Evolutionary conservation across 1,284 basidiomycete genomes (phyloP).

Genomic region (Sporisorium exsertum): DNA sequence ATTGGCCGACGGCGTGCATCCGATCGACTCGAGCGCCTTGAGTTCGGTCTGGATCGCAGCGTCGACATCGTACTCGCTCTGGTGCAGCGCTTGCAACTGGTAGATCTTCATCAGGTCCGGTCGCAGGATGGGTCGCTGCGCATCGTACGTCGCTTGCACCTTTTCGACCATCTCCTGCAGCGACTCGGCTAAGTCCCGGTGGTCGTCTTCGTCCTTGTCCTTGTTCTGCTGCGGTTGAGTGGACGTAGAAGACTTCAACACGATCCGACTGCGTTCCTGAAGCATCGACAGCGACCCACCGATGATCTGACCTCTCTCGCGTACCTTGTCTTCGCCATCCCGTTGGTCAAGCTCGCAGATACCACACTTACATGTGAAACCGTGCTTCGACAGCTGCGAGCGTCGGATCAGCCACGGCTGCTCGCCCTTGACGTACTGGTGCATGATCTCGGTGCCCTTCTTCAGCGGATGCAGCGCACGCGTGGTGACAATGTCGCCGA

Average conservation of each 20-base stretch:
- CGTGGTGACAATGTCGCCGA: slow-evolving; percentile 66
- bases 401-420: slow-evolving; percentile 57
- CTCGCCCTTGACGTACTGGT: slow-evolving; percentile 67
- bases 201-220: slow-evolving; percentile 44
- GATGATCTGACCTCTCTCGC: slow-evolving; percentile 46
- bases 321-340: slow-evolving; percentile 53
- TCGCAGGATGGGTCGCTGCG: slow-evolving; percentile 33
- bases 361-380: slow-evolving; percentile 61
- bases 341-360: slow-evolving; percentile 59
- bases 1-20: slow-evolving; percentile 21
- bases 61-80: slow-evolving; percentile 37
- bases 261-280: slow-evolving; percentile 57
- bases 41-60: slow-evolving; percentile 31
- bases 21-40: slow-evolving; percentile 41
- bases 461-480: slow-evolving; percentile 60
- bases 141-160: slow-evolving; percentile 58
- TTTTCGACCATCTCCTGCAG: slow-evolving; percentile 47
- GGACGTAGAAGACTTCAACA: slow-evolving; percentile 44
- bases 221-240: background rate
- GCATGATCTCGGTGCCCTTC: slow-evolving; percentile 65
- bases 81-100: slow-evolving; percentile 51
- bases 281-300: slow-evolving; percentile 58
- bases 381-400: slow-evolving; percentile 64
- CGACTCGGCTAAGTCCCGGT: slow-evolving; percentile 52
- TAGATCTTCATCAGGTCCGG: slow-evolving; percentile 61